Base-by-base conservation (phyloP, 1,284 basidiomycete species). In the Rhodotorula sp. region DNA sequence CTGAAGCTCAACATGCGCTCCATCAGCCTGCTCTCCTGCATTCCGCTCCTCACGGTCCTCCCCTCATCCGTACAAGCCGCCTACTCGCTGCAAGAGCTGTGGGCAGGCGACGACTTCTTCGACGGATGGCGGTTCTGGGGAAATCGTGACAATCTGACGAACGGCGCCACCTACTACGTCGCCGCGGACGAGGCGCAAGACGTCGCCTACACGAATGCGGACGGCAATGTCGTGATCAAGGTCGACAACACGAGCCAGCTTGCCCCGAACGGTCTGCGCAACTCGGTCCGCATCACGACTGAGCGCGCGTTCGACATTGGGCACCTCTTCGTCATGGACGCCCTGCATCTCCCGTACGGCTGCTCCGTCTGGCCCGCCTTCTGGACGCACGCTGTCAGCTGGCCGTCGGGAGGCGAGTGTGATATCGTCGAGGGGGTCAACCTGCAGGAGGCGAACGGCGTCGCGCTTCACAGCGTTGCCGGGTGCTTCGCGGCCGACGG, bases 351-450 rank as follows among this genome's bases (percentile, higher is more conserved):
- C 5, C 73, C 73, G n/a, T 74, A 62, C 52, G 73, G 73, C 0
- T 63, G 62, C 55, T 53, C 64, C 1, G 42, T 53, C 2, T 72
- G 70, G 70, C 63, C 66, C 0, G 65, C 68, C 0, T 57, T 67
- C 48, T 73, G 73, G 73, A 44, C 55, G 13, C 65, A 67, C 34
- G 68, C 67, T 5, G 27, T 44, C 1, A 53, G 46, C 1, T 74
- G 73, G 73, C 73, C 73, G 1, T 23, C 48, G 3, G 66, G 68
- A 4, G 91, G 91, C 53, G 91, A 94, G 82, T 92, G 93, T 60
- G 92, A 94, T 81, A 91, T 93, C 72, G 84, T 93, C 41, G 92
- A 93, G 82, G 91, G 87, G 58, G 87, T 90, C 49, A 74, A 91
- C 78, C 87, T 90, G 76, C 89, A 90, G 79, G 89, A 87, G 45